These are phyloP conservation scores for Cephaloascus albidus DNA, from an alignment of 805 yeast species.

Conservation along the genomic window DNA sequence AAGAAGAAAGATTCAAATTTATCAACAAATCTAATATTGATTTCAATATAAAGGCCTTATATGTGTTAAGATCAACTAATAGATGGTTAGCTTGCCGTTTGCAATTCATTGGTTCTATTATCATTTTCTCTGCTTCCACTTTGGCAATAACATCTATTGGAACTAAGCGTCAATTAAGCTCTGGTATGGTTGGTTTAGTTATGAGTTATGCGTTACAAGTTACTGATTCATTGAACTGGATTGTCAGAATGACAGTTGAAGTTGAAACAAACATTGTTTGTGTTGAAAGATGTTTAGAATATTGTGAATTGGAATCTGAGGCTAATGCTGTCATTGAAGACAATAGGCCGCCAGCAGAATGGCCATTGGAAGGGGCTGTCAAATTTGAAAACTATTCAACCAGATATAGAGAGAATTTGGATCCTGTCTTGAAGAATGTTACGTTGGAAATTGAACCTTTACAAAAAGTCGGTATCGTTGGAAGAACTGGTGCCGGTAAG, in stretches of 20 bases:
- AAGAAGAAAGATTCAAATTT: slow-evolving; percentile 48
- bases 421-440: slow-evolving; percentile 65
- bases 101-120: slow-evolving; percentile 49
- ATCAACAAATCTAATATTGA: slow-evolving; percentile 44
- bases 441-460: slow-evolving; percentile 53
- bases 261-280: slow-evolving; percentile 57
- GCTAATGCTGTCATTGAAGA: slow-evolving; percentile 35
- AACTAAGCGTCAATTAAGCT: slow-evolving; percentile 31
- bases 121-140: slow-evolving; percentile 41
- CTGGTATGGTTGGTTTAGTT: slow-evolving; percentile 57
- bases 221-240: slow-evolving; percentile 41
- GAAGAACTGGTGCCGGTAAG: slow-evolving; percentile 96
- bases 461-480: slow-evolving; percentile 93
- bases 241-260: slow-evolving; percentile 54
- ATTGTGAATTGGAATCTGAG: slow-evolving; percentile 36
- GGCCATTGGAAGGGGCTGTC: slow-evolving; percentile 72
- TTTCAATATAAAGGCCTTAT: slow-evolving; percentile 35
- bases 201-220: slow-evolving; percentile 57
- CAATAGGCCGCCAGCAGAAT: slow-evolving; percentile 25
- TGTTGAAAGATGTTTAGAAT: slow-evolving; percentile 60
- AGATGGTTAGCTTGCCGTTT: slow-evolving; percentile 61
- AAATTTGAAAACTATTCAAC: slow-evolving; percentile 70
- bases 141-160: slow-evolving; percentile 30
- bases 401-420: slow-evolving; percentile 74
- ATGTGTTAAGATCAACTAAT: slow-evolving; percentile 43